These are phyloP conservation scores for Aspergillus sp. DNA, from an alignment of 2,329 filamentous ascomycete species.

Conservation along the genomic window DNA sequence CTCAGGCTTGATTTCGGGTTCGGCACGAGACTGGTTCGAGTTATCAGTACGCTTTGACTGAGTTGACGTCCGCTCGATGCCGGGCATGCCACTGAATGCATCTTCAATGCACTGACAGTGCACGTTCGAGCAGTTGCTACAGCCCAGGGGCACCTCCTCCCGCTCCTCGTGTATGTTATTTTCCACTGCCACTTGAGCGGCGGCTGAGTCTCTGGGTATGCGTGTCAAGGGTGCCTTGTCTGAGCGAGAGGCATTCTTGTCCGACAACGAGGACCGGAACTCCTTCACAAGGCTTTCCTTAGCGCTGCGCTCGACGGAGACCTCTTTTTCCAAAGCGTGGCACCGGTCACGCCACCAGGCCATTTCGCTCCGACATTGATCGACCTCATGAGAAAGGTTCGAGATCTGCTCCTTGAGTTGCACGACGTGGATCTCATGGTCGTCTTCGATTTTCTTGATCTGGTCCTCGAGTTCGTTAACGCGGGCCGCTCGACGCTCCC, in stretches of 20 bases:
- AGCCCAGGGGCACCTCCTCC: conserved; percentile 55
- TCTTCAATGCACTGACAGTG: conserved; percentile 65
- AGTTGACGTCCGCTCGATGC: conserved; percentile 40
- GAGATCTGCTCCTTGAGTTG: conserved; percentile 58
- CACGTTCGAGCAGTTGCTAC: conserved; percentile 64
- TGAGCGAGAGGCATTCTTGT: conserved; percentile 23
- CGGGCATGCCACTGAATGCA: conserved; percentile 49
- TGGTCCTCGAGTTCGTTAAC: conserved; percentile 67
- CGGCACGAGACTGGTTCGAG: conserved; percentile 58
- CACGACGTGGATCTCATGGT: conserved; percentile 45
- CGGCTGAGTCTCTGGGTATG: conserved; percentile 4
- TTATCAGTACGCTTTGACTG: conserved; percentile 37
- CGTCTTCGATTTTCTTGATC: conserved; percentile 51
- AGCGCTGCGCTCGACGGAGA: conserved; percentile 48
- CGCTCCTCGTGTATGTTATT: conserved; percentile 23
- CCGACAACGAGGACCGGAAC: conserved; percentile 36
- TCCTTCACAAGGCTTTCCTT: conserved; percentile 48
- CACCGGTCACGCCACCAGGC: conserved; percentile 55
- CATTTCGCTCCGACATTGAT: conserved; percentile 61
- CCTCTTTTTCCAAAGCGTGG: conserved; percentile 63
- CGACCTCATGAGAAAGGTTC: conserved; percentile 64
- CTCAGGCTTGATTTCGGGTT: conserved; percentile 49
- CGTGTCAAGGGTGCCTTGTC: conserved; percentile 44
- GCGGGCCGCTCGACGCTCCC: conserved; percentile 80
- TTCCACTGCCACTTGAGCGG: conserved; percentile 7